Evolutionary conservation across 192 early-diverging fungal species (phyloP).

Genomic region (Rhizophagus clarus): DNA sequence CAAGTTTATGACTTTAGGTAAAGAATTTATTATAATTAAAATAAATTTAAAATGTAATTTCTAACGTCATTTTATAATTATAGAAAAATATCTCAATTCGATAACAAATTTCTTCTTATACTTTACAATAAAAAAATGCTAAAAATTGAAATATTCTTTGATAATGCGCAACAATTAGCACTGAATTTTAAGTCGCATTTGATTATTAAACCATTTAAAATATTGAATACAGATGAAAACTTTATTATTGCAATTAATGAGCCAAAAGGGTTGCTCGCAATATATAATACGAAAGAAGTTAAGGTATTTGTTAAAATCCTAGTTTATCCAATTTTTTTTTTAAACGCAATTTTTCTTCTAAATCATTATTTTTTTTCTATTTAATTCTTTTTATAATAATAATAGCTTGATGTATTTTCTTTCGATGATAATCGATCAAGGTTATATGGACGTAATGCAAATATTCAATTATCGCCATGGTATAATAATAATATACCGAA

Average conservation of each 20-base stretch:
- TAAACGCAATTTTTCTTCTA: neutral
- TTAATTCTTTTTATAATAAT: too few relatives aligned
- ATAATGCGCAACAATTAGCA: neutral
- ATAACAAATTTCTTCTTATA: neutral
- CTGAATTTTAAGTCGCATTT: neutral
- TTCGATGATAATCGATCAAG: constrained; percentile 7
- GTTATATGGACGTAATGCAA: neutral
- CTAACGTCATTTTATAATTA: neutral
- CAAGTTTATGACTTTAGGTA: constrained; percentile 3
- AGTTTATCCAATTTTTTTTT: neutral
- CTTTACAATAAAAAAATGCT: neutral
- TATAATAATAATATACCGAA: constrained; percentile 8
- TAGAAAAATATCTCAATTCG: neutral
- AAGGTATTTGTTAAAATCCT: neutral
- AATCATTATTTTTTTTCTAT: too few relatives aligned
- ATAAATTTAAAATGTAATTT: neutral
- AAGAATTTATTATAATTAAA: neutral
- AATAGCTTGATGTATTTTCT: constrained; percentile 20
- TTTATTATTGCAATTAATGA: constrained; percentile 11
- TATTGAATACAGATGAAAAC: neutral
- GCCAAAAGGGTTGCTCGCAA: constrained; percentile 17
- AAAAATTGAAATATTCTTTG: neutral
- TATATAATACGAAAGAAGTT: neutral
- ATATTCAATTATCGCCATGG: constrained; percentile 24
- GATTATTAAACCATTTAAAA: neutral